Conservation (phyloP, 169 alveolate genomes). For the Ichthyophthirius multifiliis region DNA sequence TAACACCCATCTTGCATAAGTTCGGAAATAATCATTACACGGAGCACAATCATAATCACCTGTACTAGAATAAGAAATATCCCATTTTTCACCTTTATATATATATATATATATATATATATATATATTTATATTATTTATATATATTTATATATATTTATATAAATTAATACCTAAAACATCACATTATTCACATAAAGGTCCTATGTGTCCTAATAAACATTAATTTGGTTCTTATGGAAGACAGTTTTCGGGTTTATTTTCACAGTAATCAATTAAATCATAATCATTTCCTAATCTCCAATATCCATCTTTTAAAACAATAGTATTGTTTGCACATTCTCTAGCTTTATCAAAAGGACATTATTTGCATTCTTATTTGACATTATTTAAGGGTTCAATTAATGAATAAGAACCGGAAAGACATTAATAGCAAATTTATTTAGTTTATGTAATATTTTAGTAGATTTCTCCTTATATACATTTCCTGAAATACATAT, state of each 20-base stretch:
- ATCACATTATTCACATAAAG: not conserved
- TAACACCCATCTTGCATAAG: not conserved
- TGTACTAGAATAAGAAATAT: not conserved
- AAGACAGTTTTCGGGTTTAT: not conserved
- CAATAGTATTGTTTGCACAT: not conserved
- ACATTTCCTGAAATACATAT: too few species aligned
- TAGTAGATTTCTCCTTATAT: not conserved
- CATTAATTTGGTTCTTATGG: not conserved
- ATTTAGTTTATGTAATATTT: not conserved
- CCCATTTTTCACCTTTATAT: not conserved
- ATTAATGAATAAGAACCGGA: not conserved
- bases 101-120: not conserved
- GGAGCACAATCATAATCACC: not conserved
- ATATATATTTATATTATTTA: not conserved
- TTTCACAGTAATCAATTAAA: not conserved
- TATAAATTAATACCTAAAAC: not conserved
- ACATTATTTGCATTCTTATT: not conserved
- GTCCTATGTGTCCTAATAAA: not conserved
- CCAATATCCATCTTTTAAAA: not conserved
- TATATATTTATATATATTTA: not conserved
- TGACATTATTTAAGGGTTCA: not conserved
- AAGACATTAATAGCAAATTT: not conserved
- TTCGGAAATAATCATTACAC: not conserved
- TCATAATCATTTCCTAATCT: not conserved
- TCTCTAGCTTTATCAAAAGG: not conserved